Evolutionary conservation across 2,329 filamentous ascomycete genomes (phyloP), one percentile per base, ranked within the genome.

Genomic region (Fusarium anguioides): DNA sequence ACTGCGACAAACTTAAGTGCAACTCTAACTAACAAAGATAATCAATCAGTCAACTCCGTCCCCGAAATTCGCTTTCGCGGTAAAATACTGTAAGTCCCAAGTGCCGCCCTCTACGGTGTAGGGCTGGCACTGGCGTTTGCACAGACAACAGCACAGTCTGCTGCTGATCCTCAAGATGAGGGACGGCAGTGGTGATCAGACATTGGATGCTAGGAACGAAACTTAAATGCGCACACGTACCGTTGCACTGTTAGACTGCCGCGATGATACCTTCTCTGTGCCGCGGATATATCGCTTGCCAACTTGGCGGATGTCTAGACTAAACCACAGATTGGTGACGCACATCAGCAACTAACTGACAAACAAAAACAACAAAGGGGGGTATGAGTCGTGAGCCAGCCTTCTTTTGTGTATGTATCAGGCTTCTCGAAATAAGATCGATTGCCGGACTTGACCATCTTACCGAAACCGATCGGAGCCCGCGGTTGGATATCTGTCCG

Each of bases 381-480:
- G 24, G 42, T 31, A 24, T 46, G 11, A 39, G 23, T 37, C 18
- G 27, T 17, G 15, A 47, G 18, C 6, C 33, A 29, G 39, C 20
- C 36, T 45, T 44, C 35, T 51, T 45, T 35, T 40, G 31, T 33
- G 36, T 56, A 21, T 36, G 56, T 46, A 42, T 58, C 33, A 45
- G 58, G 63, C 45, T 50, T 50, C 29, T 39, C 24, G 18, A 44
- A 40, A 45, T 40, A 63, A 49, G 41, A 58, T 55, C 52, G 52
- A 55, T 55, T 27, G 21, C 63, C 71, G 72, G 72, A 69, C 62
- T 73, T 70, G 56, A 68, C 33, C 21, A 61, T 70, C 20, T 37
- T 41, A 54, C 72, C 72, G 72, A 74, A 66, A 42, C 72, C 71
- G 68, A 70, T 60, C 66, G 68, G 65, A 65, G 54, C 72, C 69